A percentile compares a stretch with the other conserved stretches of the same genome.
Evolutionary conservation across 2,329 filamentous ascomycete species (phyloP).

Genomic region (Neurospora sp.): DNA sequence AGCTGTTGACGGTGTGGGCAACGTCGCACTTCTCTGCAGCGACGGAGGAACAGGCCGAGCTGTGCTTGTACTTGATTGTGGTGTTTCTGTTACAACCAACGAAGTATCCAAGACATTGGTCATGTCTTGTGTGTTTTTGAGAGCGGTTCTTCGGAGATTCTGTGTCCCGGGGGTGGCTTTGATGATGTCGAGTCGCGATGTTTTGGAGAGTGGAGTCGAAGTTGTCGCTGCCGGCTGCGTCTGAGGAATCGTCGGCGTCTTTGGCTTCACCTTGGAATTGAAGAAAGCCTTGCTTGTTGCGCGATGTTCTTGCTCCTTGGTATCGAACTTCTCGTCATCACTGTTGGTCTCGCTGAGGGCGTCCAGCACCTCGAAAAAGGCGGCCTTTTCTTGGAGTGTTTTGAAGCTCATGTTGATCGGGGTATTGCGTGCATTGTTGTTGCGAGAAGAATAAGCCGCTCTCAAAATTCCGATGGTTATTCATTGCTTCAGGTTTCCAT

Average conservation of each 20-base stretch:
- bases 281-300: slow-evolving; percentile 21
- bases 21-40: slow-evolving; percentile 22
- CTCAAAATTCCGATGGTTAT: neutral
- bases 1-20: slow-evolving; percentile 18
- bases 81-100: slow-evolving; percentile 23
- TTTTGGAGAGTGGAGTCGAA: neutral
- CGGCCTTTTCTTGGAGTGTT: slow-evolving; percentile 29
- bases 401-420: slow-evolving; percentile 7
- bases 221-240: neutral
- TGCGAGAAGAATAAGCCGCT: neutral
- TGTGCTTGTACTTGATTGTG: slow-evolving; percentile 19
- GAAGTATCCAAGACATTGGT: slow-evolving; percentile 9
- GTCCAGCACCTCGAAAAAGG: slow-evolving; percentile 35
- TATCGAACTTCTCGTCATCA: slow-evolving; percentile 23
- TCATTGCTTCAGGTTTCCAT: neutral
- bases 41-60: slow-evolving; percentile 8
- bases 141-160: neutral
- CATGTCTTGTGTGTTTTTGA: slow-evolving; percentile 3
- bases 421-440: neutral
- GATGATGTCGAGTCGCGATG: neutral
- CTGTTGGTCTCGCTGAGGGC: slow-evolving; percentile 18
- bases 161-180: neutral
- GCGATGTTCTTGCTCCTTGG: slow-evolving; percentile 27
- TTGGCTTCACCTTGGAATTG: slow-evolving; percentile 4
- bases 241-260: neutral